Conservation (phyloP, 495 filamentous ascomycete genomes). For the Xylaria acuta region DNA sequence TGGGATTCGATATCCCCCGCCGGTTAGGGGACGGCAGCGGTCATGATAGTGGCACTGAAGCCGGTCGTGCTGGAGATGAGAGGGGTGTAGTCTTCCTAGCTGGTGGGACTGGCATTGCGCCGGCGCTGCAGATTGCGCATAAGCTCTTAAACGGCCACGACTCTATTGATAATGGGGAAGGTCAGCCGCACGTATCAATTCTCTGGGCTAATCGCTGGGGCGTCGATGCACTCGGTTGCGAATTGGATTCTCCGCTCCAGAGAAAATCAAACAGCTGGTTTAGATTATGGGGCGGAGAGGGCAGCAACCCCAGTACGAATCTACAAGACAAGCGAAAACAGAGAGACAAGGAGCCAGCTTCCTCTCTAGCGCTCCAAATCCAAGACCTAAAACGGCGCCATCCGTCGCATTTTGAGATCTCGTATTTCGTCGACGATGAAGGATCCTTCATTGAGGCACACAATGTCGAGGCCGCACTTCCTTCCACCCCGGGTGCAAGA, state of each 20-base stretch:
- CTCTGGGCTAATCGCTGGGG: constrained; percentile 53
- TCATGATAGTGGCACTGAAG: background rate
- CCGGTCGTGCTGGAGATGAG: background rate
- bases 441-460: constrained; percentile 63
- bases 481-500: constrained; percentile 3
- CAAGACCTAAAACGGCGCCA: constrained; percentile 62
- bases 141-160: constrained; percentile 57
- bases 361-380: constrained; percentile 65
- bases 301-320: background rate
- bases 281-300: constrained; percentile 9
- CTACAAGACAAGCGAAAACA: background rate
- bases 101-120: constrained; percentile 92
- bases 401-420: constrained; percentile 62
- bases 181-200: constrained; percentile 33
- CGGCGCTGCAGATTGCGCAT: constrained; percentile 80
- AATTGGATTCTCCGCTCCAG: background rate
- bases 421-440: constrained; percentile 84
- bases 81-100: constrained; percentile 77
- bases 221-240: constrained; percentile 40
- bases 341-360: background rate
- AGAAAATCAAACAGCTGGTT: constrained; percentile 14
- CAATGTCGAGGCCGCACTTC: constrained; percentile 45
- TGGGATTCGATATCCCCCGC: constrained; percentile 68
- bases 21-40: constrained; percentile 42
- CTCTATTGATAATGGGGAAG: constrained; percentile 38